Evolutionary conservation across 495 filamentous ascomycete species (phyloP), one percentile per base, ranked within the genome.

Genomic region (Aspergillus bertholletiae): DNA sequence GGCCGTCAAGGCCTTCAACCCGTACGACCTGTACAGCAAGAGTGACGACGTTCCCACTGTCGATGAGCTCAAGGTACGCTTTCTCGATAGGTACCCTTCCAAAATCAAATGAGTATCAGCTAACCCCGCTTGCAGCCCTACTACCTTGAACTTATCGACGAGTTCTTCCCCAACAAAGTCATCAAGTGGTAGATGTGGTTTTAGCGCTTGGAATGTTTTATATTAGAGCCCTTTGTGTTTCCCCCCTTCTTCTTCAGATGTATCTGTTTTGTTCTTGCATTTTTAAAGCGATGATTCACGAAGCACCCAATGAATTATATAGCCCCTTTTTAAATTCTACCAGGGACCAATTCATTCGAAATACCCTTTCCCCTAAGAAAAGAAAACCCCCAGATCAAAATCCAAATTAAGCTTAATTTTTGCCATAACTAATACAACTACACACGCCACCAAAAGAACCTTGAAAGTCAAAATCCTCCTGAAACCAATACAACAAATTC

Each of bases 21-120:
- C 89, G 3, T 96, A 95, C 56, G 91, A 96, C 66, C 56, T 96
- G 50, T 96, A 96, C 70, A 92, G 88, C 69, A 96, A 96, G 84
- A 92, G 86, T 54, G 90, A 96, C 60, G 86, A 83, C 8, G 74
- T 90, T 30, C 88, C 88, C 5, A 84, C 76, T 32, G 81, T 86
- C 1, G 88, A 89, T 63, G 83, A 86, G 60, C 69, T 92, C 18
- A 90, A 89, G 80, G 80, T 81, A 53, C 59, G 64, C 20, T n/a
- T n/a, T n/a, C n/a, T n/a, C n/a, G n/a, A n/a, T n/a, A n/a, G n/a
- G n/a, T n/a, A n/a, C n/a, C n/a, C 18, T 65, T 35, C 43, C 22
- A 49, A 26, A 20, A 4, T 22, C 27, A 2, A 22, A 28, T 18
- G 22, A 23, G n/a, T 20, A 50, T n/a, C 34, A 49, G 23, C 53